Conservation (phyloP, 768 basidiomycete genomes). For the Naganishia onofrii region DNA sequence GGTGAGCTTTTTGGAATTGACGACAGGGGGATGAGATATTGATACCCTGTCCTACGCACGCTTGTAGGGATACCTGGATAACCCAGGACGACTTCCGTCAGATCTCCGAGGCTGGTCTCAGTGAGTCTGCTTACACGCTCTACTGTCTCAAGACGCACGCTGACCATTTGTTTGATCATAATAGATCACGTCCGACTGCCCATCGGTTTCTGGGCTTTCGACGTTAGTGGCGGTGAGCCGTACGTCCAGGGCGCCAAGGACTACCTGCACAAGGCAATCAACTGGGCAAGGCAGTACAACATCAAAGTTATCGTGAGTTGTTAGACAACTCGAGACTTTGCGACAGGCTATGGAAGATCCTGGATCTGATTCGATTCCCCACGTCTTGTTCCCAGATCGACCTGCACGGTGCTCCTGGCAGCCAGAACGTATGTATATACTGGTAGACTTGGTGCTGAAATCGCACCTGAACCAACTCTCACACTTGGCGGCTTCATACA, state of each 20-base stretch:
- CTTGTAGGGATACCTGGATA: constrained; percentile 46
- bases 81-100: constrained; percentile 52
- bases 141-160: background rate
- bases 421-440: constrained; percentile 36
- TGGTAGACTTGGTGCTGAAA: no score
- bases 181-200: constrained; percentile 49
- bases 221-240: constrained; percentile 46
- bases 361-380: no score
- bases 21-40: no score
- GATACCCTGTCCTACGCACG: no score
- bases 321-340: no score
- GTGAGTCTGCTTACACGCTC: constrained; percentile 35
- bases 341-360: no score
- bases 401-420: constrained; percentile 49
- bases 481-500: background rate
- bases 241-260: constrained; percentile 47
- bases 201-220: constrained; percentile 46
- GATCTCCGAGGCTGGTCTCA: constrained; percentile 40
- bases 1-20: constrained; percentile 4
- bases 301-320: constrained; percentile 43
- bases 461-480: background rate
- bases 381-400: constrained; percentile 42
- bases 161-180: background rate
- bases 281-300: constrained; percentile 47
- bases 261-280: constrained; percentile 50